Base-by-base conservation (phyloP, 2,329 filamentous ascomycete genomes). In the Fusarium udum region DNA sequence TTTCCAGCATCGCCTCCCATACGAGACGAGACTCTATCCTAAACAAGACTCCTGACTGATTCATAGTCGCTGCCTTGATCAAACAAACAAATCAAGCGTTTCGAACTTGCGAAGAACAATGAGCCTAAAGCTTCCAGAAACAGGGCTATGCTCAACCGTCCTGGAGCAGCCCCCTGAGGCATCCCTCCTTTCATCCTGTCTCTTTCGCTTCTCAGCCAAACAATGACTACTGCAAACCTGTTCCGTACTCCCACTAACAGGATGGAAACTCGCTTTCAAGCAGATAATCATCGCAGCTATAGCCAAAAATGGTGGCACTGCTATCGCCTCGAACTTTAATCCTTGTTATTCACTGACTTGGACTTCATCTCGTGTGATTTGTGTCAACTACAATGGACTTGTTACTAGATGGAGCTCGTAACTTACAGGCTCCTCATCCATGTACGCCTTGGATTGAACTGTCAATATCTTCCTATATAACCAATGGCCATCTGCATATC, bases 261-360 rank as follows among this genome's bases (percentile, higher is more conserved):
- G 9, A 24, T 28, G 16, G 13, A 39, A 42, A 42, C 40, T 59
- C 26, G 24, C 18, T 69, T 69, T 69, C 66, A 69, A 52, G 36
- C 31, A 65, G 16, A 14, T 36, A 51, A 59, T 16, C 59, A 70
- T 69, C 59, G 59, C 67, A 70, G 26, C 42, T 42, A 69, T 69
- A 48, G 14, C 24, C 10, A 26, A 18, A 36, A 18, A 36, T 15
- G 7, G 69, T 59, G 64, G 64, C 43, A 59, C 40, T 40, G 39
- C n/a, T 37, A 34, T 55, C 60, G 34, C 52, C 63, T 68, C 24
- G 34, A 52, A 37, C 42, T 34, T 42, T 40, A 9, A 57, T 31
- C 39, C 48, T 34, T 26, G 46, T 52, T 43, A 31, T 36, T 69
- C 28, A 51, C 64, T 53, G 58, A 53, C 28, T 39, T 46, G 45